These are phyloP conservation scores for Cryphonectria nitschkei DNA, from an alignment of 2,329 filamentous ascomycete species.

Conservation along the genomic window DNA sequence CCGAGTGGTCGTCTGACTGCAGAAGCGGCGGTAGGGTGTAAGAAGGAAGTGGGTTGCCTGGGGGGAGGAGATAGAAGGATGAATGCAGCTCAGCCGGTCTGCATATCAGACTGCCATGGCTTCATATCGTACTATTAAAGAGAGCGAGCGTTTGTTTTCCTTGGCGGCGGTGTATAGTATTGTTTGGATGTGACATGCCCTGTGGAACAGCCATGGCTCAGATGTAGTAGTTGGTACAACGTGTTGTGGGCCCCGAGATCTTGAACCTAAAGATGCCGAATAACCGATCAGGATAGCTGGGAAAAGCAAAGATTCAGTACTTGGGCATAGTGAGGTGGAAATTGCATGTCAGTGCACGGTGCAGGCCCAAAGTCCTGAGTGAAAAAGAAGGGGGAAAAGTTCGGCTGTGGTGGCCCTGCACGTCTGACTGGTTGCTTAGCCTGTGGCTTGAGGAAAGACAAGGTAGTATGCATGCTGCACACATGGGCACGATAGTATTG, in stretches of 20 bases:
- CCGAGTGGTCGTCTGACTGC: neutral
- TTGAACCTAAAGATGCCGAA: conserved; percentile 1
- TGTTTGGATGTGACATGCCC: too few relatives aligned
- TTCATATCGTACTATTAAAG: neutral
- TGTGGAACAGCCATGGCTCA: neutral
- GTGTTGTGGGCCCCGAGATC: neutral
- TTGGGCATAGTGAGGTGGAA: neutral
- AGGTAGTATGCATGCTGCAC: neutral
- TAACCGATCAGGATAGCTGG: neutral
- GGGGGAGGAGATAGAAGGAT: neutral
- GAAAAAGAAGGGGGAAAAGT: neutral
- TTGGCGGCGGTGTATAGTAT: neutral
- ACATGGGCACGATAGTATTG: neutral
- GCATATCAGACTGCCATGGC: neutral
- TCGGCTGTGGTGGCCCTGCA: neutral
- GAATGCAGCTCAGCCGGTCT: neutral
- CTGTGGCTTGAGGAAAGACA: neutral
- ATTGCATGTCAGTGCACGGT: neutral
- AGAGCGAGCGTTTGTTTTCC: neutral
- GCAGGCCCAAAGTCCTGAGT: neutral
- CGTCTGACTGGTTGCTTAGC: neutral
- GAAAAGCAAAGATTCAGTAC: neutral
- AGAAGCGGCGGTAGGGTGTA: neutral
- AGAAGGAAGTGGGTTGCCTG: neutral
- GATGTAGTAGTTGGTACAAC: neutral